Evolutionary conservation across 2,329 filamentous ascomycete species (phyloP), one percentile per base, ranked within the genome.

Genomic region (Ceratocystis eucalypticola): DNA sequence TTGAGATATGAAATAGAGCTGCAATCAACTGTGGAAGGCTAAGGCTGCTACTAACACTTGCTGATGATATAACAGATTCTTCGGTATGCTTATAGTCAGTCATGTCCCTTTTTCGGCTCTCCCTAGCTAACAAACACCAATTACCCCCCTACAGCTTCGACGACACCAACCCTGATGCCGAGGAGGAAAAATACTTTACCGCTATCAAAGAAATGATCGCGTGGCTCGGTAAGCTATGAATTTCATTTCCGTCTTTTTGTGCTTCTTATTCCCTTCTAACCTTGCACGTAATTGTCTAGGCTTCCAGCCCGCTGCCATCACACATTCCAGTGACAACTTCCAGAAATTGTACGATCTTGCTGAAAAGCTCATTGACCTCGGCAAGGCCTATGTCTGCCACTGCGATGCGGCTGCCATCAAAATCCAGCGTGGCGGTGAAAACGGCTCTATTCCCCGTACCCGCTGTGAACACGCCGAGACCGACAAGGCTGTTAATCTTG

Each of bases 161-260:
- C 74, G 94, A 97, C 72, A 97, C 94, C 15, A 97, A 97, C 74
- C 94, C 94, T 1, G 90, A 92, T 70, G 89, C 89, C 61, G 94
- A 97, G 75, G 89, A 96, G 74, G 89, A 96, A 76, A 82, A 87
- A 67, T 97, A 92, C 76, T 95, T 95, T 73, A 83, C 82, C 10
- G 88, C 90, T n/a, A 97, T 97, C 70, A 80, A 90, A 72, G 91
- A 96, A 69, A 91, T 93, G 74, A 83, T 96, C 63, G 77, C 81
- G 71, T 97, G 94, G 94, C 80, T 96, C 5, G 88, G 87, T 33
- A 61, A 33, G 62, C 28, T 10, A 6, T 28, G 8, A 4, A 15
- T 15, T 30, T 25, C 17, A 3, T 20, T 28, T 55, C 8, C 25
- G 6, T 15, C 46, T 7, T 25, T 53, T n/a, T 22, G 2, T 3